Evolutionary conservation across 75 land plant genomes (phyloP).

Genomic region (Isoetes taiwanensis): DNA sequence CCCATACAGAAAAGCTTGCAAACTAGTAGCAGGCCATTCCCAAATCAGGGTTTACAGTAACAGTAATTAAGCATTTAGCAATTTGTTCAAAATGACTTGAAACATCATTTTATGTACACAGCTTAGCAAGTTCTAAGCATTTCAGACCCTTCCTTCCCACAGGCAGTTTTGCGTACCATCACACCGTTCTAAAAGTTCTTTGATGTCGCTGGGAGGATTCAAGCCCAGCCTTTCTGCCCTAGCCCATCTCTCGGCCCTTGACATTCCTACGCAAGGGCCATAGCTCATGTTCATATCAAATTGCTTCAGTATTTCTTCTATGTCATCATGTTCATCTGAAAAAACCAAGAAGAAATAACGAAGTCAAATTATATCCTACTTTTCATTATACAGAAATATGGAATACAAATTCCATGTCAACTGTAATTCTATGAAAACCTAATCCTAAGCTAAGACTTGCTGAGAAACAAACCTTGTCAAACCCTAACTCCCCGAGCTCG

Average conservation of each 20-base stretch:
- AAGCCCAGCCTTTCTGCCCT: constrained; percentile 46
- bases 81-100: too few species aligned
- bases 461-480: not conserved
- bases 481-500: not conserved
- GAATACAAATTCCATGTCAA: not conserved
- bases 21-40: too few species aligned
- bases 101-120: too few species aligned
- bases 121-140: too few species aligned
- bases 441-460: not conserved
- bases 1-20: too few species aligned
- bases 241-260: constrained; percentile 59
- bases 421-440: not conserved
- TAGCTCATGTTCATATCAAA: constrained; percentile 79
- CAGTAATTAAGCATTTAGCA: too few species aligned
- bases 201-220: constrained; percentile 48
- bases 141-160: constrained; percentile 74
- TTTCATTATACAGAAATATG: not conserved
- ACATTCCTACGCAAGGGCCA: constrained; percentile 81
- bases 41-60: too few species aligned
- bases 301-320: constrained; percentile 56
- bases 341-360: not conserved
- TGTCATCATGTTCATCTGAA: constrained; percentile 33
- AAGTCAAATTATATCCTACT: not conserved
- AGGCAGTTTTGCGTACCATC: constrained; percentile 32
- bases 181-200: constrained; percentile 23